phyloP scores from a whole-genome alignment of 768 basidiomycete species.

The Serendipita indica region DNA sequence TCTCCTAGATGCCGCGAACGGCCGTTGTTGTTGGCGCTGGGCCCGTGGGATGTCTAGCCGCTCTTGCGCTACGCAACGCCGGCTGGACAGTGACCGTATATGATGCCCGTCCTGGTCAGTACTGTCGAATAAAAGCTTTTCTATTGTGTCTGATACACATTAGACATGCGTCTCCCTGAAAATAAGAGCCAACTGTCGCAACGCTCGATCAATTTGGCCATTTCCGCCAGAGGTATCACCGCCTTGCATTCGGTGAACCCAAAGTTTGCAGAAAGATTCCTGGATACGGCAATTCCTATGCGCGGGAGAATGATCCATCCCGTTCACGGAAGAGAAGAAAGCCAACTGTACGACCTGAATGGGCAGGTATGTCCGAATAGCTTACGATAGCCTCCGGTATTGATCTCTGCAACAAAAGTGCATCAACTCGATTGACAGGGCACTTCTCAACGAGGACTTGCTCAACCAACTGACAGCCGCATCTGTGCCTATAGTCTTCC shows the following conservation, averaged over 20 bases:
- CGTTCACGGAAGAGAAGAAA: conserved; percentile 50
- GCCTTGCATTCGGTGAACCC: conserved; percentile 73
- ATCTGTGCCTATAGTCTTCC: conserved; percentile 59
- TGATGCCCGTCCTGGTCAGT: conserved; percentile 62
- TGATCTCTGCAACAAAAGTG: conserved; percentile 34
- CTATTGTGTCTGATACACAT: conserved; percentile 10
- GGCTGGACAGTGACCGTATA: conserved; percentile 76
- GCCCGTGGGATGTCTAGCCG: conserved; percentile 86
- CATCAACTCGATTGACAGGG: conserved; percentile 87
- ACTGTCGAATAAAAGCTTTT: conserved; percentile 15
- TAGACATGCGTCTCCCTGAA: conserved; percentile 61
- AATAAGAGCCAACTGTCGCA: conserved; percentile 52
- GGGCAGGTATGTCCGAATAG: conserved; percentile 50
- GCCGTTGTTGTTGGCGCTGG: conserved; percentile 52
- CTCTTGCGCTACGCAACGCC: conserved; percentile 67
- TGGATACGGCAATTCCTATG: conserved; percentile 82
- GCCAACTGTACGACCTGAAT: conserved; percentile 76
- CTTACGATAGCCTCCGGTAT: conserved; percentile 13
- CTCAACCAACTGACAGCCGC: conserved; percentile 55
- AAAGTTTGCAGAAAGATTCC: conserved; percentile 48
- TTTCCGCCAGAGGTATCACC: conserved; percentile 83
- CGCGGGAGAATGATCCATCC: conserved; percentile 91
- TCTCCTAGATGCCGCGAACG: not conserved
- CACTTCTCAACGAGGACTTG: conserved; percentile 73
- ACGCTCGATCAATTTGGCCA: conserved; percentile 91